Conservation (phyloP, 192 early-diverging fungal species). For the Podila clonocystis region DNA sequence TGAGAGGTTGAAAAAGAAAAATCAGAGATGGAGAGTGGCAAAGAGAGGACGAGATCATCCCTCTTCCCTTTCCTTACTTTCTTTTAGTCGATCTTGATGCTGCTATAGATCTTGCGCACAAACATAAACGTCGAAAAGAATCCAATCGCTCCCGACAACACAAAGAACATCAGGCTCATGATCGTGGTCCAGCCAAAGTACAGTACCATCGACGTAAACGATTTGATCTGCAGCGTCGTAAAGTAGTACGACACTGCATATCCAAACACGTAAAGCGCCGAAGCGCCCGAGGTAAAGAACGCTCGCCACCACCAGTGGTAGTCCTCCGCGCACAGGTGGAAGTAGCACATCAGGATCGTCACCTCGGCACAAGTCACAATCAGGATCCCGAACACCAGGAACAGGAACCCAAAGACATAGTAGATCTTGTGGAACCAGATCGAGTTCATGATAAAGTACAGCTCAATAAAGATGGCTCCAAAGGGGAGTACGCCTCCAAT, state of each 20-base stretch:
- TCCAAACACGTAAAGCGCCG: conserved; percentile 86
- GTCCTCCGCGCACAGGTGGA: conserved; percentile 87
- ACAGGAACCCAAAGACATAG: conserved; percentile 93
- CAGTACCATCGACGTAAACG: conserved; percentile 79
- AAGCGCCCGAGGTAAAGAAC: conserved; percentile 88
- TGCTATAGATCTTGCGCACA: conserved; percentile 82
- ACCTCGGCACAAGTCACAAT: conserved; percentile 89
- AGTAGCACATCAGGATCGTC: conserved; percentile 90
- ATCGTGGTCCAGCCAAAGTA: conserved; percentile 93
- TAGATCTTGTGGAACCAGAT: conserved; percentile 95
- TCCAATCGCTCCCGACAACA: conserved; percentile 82
- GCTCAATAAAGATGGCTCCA: conserved; percentile 93
- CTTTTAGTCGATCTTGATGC: conserved; percentile 83
- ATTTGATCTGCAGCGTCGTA: conserved; percentile 79
- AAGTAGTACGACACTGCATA: conserved; percentile 92
- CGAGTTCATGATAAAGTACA: conserved; percentile 95
- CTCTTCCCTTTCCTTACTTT: too few species aligned
- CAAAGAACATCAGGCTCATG: conserved; percentile 79
- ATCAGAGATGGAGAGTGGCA: not conserved
- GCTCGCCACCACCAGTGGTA: conserved; percentile 92
- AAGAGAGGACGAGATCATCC: too few species aligned
- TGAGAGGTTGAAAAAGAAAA: not conserved
- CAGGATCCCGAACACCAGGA: conserved; percentile 88
- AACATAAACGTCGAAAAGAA: conserved; percentile 83
- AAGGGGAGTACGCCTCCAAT: conserved; percentile 92